phyloP scores from a whole-genome alignment of 495 filamentous ascomycete genomes.

The Parathielavia hyrcaniae region DNA sequence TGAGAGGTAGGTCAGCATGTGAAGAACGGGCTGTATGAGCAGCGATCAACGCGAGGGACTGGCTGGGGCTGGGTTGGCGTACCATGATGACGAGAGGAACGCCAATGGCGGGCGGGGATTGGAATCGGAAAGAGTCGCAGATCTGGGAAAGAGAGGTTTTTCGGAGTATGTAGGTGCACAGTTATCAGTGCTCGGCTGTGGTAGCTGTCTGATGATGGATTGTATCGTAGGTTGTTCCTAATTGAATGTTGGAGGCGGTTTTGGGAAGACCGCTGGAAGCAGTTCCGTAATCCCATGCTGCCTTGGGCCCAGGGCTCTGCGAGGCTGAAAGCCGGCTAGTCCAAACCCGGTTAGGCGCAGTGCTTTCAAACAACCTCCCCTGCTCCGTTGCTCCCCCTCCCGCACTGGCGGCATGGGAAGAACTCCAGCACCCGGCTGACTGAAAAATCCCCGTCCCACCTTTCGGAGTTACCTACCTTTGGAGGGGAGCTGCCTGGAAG shows the following conservation, averaged over 20 bases:
- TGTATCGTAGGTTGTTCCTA: constrained; percentile 16
- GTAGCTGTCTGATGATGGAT: constrained; percentile 2
- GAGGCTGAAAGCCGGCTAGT: constrained; percentile 28
- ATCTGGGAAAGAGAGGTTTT: background rate
- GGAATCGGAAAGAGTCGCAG: background rate
- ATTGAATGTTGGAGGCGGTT: constrained; percentile 25
- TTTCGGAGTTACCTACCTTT: constrained; percentile 20
- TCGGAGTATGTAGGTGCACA: too few relatives aligned
- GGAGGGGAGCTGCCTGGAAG: constrained; percentile 27
- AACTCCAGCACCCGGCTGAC: constrained; percentile 28
- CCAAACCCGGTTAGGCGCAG: constrained; percentile 19
- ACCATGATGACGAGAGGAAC: constrained; percentile 24
- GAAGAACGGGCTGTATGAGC: background rate
- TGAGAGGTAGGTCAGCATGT: constrained; percentile 20
- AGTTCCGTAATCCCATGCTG: constrained; percentile 38
- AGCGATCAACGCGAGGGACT: background rate
- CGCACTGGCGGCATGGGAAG: constrained; percentile 22
- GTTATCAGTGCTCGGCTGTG: background rate
- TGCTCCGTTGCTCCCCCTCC: constrained; percentile 4
- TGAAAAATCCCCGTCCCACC: constrained; percentile 33
- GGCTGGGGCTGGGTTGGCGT: constrained; percentile 13
- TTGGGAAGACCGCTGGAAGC: constrained; percentile 18
- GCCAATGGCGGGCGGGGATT: constrained; percentile 3
- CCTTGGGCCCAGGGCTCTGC: constrained; percentile 31
- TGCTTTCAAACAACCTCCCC: constrained; percentile 12